Base-by-base conservation (phyloP, 2,329 filamentous ascomycete genomes). In the Alternaria consortialis region DNA sequence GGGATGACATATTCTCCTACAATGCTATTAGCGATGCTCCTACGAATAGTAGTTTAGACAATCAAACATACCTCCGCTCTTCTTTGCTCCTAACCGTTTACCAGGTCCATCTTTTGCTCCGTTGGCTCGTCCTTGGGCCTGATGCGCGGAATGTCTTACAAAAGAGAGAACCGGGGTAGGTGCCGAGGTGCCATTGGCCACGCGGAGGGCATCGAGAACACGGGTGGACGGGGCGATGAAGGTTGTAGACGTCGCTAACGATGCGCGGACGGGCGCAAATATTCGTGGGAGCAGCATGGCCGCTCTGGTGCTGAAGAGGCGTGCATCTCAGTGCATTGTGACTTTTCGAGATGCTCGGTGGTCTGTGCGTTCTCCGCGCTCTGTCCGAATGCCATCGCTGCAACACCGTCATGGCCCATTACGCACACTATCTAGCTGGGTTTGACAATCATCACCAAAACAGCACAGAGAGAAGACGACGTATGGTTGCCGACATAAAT, bases 71-170 rank as follows among this genome's bases (percentile, higher is more conserved):
- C 92, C 94, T 79, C 92, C 93, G 17, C 90, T 90, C 80, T 94
- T 93, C 85, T 99, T 99, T 5, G 94, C 94, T 69, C 95, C 95
- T 69, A 99, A 83, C 78, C 97, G 93, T 83, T 97, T 97, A 71
- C 90, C 90, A 1, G 90, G 84, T 4, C 89, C 88, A 72, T 91
- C 86, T 74, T 89, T 89, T 29, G 88, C 86, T 67, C 87, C 87
- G 74, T 91, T 96, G 80, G 88, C 88, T 62, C 86, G 83, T 71
- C 88, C 87, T 81, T 90, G 87, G 27, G 87, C 80, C 69, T 87
- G 85, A 82, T 90, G 88, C 15, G 87, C 86, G 65, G 88, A 88
- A 75, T 89, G 81, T 76, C 88, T 83, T 65, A 85, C 77, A 70
- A 84, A 83, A 42, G 79, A 80, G 69, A 84, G 77, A 44, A 74